These are phyloP conservation scores for Xylaria sp. DNA, from an alignment of 2,329 filamentous ascomycete genomes.

Conservation along the genomic window DNA sequence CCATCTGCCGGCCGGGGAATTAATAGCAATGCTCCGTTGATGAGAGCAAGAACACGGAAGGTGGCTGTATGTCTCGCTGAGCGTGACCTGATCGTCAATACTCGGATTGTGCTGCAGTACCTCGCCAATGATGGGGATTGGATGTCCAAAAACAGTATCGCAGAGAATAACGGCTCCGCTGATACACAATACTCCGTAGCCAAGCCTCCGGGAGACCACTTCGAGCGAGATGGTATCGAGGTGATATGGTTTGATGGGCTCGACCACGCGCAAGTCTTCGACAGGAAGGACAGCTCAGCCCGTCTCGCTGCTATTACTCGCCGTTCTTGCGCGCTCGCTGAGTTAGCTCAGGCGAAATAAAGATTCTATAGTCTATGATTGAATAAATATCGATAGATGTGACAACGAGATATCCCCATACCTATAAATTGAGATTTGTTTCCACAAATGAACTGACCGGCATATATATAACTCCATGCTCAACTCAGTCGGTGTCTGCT, in stretches of 20 bases:
- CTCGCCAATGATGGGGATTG: conserved; percentile 56
- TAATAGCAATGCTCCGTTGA: conserved; percentile 27
- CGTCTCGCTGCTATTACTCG: conserved; percentile 47
- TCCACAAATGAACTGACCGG: conserved; percentile 24
- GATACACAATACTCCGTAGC: conserved; percentile 42
- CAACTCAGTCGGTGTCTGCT: conserved; percentile 45
- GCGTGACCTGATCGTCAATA: conserved; percentile 73
- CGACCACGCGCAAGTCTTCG: conserved; percentile 73
- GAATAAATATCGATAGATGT: conserved; percentile 18
- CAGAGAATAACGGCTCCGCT: conserved; percentile 43
- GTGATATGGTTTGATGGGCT: conserved; percentile 69
- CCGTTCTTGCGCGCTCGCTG: conserved; percentile 42
- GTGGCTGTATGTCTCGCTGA: conserved; percentile 70
- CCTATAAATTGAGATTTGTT: conserved; percentile 19
- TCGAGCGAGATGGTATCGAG: conserved; percentile 58
- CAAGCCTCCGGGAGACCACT: conserved; percentile 33
- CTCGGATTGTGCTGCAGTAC: conserved; percentile 67
- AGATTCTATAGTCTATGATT: conserved; percentile 19
- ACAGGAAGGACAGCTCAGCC: conserved; percentile 48
- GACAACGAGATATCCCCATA: conserved; percentile 20
- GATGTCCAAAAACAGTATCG: conserved; percentile 33
- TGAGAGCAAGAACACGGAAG: conserved; percentile 34
- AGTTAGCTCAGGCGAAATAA: conserved; percentile 18
- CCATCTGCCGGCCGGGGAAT: conserved; percentile 25
- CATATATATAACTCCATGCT: conserved; percentile 15